A percentile compares a stretch with the other conserved stretches of the same genome.
phyloP scores from a whole-genome alignment of 1,139 yeast species.

The Chernovozyma aurita region DNA sequence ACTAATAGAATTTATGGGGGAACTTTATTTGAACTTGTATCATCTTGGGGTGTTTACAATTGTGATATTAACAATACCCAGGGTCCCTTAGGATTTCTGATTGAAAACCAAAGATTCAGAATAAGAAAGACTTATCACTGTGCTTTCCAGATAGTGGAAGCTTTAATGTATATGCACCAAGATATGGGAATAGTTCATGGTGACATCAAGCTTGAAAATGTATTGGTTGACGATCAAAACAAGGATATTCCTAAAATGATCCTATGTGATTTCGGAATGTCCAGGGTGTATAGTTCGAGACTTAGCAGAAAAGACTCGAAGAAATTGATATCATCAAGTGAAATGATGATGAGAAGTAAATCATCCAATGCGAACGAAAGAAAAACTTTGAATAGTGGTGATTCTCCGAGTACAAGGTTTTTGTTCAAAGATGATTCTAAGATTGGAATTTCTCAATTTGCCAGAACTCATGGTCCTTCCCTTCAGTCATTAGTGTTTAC shows the following conservation, averaged over 20 bases:
- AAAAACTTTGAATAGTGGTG: slow-evolving; percentile 34
- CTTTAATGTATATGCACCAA: slow-evolving; percentile 65
- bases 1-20: slow-evolving; percentile 76
- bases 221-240: slow-evolving; percentile 48
- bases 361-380: slow-evolving; percentile 37
- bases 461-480: slow-evolving; percentile 32
- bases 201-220: slow-evolving; percentile 84
- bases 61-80: slow-evolving; percentile 21
- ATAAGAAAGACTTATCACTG: slow-evolving; percentile 27
- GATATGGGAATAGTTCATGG: slow-evolving; percentile 75
- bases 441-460: slow-evolving; percentile 27
- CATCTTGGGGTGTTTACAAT: slow-evolving; percentile 55
- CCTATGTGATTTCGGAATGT: slow-evolving; percentile 90
- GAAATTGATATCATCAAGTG: neutral
- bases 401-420: slow-evolving; percentile 21
- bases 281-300: slow-evolving; percentile 31
- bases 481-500: slow-evolving; percentile 31
- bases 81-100: slow-evolving; percentile 30
- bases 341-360: slow-evolving; percentile 39
- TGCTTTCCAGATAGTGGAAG: slow-evolving; percentile 54
- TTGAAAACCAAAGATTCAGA: slow-evolving; percentile 25
- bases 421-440: slow-evolving; percentile 30
- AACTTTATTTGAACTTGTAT: slow-evolving; percentile 73
- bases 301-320: slow-evolving; percentile 17
- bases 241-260: slow-evolving; percentile 31